Evolutionary conservation across 1,284 basidiomycete genomes (phyloP).

Genomic region (Lignosus rhinocerotis): DNA sequence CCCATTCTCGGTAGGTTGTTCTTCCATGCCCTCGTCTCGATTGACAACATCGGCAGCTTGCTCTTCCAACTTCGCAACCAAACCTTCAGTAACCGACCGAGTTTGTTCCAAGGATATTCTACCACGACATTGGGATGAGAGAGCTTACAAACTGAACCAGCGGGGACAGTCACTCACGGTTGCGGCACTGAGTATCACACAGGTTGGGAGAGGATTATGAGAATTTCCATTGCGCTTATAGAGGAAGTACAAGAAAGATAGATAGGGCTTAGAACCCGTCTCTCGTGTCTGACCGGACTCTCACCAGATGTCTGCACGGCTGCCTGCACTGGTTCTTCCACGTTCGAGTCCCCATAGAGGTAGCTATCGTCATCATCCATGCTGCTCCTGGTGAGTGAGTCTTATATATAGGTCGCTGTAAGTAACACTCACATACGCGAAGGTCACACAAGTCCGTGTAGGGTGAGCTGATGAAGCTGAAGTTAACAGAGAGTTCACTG

Average conservation of each 20-base stretch:
- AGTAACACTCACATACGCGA: neutral
- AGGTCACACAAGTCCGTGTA: neutral
- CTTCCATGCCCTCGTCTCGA: conserved; percentile 33
- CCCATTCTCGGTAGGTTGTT: conserved; percentile 37
- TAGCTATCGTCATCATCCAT: conserved; percentile 77
- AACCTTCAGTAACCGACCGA: conserved; percentile 42
- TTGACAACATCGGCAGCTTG: conserved; percentile 33
- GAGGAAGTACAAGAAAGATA: conserved; percentile 18
- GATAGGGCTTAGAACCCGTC: conserved; percentile 7
- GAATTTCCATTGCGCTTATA: conserved; percentile 22
- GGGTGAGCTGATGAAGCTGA: neutral
- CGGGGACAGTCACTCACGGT: conserved; percentile 47
- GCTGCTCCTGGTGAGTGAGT: neutral
- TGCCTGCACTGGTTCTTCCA: conserved; percentile 36
- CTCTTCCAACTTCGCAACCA: conserved; percentile 48
- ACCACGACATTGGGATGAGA: conserved; percentile 17
- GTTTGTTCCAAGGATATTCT: conserved; percentile 50
- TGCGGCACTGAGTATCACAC: conserved; percentile 49
- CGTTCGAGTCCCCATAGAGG: conserved; percentile 61
- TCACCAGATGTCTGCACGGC: conserved; percentile 44
- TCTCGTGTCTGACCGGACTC: conserved; percentile 22
- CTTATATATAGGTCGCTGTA: neutral
- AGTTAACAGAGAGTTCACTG: neutral
- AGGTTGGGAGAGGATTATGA: conserved; percentile 13
- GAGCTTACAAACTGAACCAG: conserved; percentile 12